These are phyloP conservation scores for Striga hermonthica DNA, from an alignment of 305 asterid genomes.

Conservation along the genomic window DNA sequence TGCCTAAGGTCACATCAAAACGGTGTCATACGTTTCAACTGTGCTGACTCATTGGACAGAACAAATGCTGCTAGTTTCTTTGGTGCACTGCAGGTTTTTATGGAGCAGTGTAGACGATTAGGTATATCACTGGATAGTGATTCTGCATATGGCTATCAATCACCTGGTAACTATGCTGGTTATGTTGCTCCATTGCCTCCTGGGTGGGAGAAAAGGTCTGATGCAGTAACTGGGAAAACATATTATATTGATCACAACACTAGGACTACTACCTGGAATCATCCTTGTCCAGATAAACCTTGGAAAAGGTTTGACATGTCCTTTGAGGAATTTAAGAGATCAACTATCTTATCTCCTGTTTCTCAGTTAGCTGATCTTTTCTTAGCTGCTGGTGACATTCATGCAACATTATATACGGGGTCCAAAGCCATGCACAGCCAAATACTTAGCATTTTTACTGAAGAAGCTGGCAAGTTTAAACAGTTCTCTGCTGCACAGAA, in stretches of 20 bases:
- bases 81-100: conserved; percentile 96
- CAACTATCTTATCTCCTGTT: conserved; percentile 87
- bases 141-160: conserved; percentile 68
- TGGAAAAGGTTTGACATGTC: conserved; percentile 99
- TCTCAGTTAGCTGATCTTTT: conserved; percentile 87
- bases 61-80: conserved; percentile 99
- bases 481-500: conserved; percentile 99
- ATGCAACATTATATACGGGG: conserved; percentile 92
- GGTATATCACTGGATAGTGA: conserved; percentile 97
- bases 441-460: conserved; percentile 94
- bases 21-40: conserved; percentile 95
- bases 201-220: conserved; percentile 97
- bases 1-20: conserved; percentile 97
- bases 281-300: conserved; percentile 99
- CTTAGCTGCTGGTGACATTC: conserved; percentile 90
- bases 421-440: conserved; percentile 99
- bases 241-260: conserved; percentile 97
- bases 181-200: conserved; percentile 97
- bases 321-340: conserved; percentile 94
- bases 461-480: conserved; percentile 91
- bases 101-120: conserved; percentile 94
- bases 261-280: conserved; percentile 95
- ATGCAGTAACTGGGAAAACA: conserved; percentile 92
- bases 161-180: conserved; percentile 62
- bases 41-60: conserved; percentile 98